A percentile compares a stretch with the other conserved stretches of the same genome.
These are phyloP conservation scores for Jaltomata sinuosa DNA, from an alignment of 257 asterid genomes.

Conservation along the genomic window DNA sequence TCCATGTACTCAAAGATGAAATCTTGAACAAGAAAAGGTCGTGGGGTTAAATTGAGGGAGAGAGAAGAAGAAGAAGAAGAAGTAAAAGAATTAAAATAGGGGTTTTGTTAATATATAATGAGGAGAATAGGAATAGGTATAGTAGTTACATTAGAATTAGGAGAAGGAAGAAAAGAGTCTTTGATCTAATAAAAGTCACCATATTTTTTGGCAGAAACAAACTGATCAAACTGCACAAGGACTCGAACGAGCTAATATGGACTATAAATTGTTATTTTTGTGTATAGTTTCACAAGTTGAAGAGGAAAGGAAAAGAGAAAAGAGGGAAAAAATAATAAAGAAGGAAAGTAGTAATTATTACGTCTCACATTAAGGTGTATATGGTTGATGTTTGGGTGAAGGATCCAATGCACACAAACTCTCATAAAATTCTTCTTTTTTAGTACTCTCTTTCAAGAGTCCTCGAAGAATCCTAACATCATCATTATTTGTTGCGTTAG, in stretches of 20 bases:
- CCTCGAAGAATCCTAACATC: not conserved
- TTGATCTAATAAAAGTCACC: not conserved
- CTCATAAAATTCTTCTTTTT: not conserved
- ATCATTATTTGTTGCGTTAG: not conserved
- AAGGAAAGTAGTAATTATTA: not conserved
- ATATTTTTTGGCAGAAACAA: not conserved
- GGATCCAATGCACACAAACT: constrained; percentile 6
- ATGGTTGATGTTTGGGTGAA: not conserved
- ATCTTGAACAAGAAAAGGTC: not conserved
- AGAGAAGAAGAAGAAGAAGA: not conserved
- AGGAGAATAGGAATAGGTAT: not conserved
- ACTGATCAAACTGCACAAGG: no score
- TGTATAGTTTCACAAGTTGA: not conserved
- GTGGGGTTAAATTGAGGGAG: not conserved
- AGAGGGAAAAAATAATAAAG: not conserved
- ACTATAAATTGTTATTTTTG: no score
- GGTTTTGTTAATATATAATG: not conserved
- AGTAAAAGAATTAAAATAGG: not conserved
- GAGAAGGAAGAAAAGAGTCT: not conserved
- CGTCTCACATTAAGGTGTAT: not conserved
- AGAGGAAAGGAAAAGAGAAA: not conserved
- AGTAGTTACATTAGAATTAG: not conserved
- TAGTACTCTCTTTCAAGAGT: not conserved
- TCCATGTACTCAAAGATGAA: not conserved
- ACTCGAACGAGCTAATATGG: no score